Evolutionary conservation across 441 rosid genomes (phyloP).

Genomic region (Brassica hybrid): DNA sequence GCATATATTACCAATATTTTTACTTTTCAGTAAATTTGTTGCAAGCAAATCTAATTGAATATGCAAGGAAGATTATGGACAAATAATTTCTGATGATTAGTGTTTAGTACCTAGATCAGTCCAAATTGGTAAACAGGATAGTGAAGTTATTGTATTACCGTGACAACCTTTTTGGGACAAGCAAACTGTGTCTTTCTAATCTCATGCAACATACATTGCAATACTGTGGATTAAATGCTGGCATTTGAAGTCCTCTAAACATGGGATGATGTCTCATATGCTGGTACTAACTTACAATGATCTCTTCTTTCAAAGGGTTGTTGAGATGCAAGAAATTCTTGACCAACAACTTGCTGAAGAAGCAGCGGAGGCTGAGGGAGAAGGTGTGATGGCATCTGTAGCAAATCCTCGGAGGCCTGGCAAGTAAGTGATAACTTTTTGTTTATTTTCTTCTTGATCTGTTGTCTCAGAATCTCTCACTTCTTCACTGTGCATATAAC

Average conservation of each 20-base stretch:
- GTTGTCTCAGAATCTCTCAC: slow-evolving; percentile 19
- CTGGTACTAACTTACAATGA: slow-evolving; percentile 29
- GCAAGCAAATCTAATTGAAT: slow-evolving; percentile 13
- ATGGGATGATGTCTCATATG: slow-evolving; percentile 15
- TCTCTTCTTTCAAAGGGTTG: slow-evolving; percentile 65
- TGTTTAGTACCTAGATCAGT: neutral
- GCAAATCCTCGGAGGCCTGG: slow-evolving; percentile 93
- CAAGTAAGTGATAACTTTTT: slow-evolving; percentile 55
- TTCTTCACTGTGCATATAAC: slow-evolving; percentile 7
- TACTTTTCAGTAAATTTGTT: slow-evolving; percentile 11
- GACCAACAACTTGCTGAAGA: slow-evolving; percentile 99
- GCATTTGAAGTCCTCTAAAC: slow-evolving; percentile 11
- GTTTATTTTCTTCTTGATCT: slow-evolving; percentile 17
- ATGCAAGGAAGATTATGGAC: neutral
- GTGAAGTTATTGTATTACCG: slow-evolving; percentile 6
- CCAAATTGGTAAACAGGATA: slow-evolving; percentile 10
- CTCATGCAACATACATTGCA: slow-evolving; percentile 13
- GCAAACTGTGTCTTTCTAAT: neutral
- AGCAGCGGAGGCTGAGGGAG: slow-evolving; percentile 99
- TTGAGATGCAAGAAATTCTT: slow-evolving; percentile 99
- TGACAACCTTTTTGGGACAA: slow-evolving; percentile 1
- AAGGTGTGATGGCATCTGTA: slow-evolving; percentile 85
- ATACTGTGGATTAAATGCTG: slow-evolving; percentile 18
- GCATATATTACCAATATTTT: neutral
- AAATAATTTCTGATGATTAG: slow-evolving; percentile 10